phyloP scores from a whole-genome alignment of 441 rosid species.

The Mallotus japonicus region DNA sequence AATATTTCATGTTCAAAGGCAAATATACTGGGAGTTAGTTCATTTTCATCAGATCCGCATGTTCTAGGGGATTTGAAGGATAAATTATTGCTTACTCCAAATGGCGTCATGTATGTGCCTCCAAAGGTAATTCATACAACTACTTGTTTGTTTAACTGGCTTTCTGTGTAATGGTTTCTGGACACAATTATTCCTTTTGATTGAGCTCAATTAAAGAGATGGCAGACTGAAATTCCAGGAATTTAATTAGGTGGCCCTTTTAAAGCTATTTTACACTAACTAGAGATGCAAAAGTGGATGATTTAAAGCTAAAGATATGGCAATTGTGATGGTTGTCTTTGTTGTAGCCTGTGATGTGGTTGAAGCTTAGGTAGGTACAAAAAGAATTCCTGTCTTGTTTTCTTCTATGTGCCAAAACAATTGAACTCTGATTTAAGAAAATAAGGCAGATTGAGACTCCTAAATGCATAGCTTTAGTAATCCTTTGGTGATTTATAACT shows the following conservation, averaged over 20 bases:
- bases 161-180: background rate
- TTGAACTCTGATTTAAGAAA: background rate
- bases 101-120: constrained; percentile 78
- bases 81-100: constrained; percentile 70
- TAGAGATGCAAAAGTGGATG: background rate
- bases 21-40: constrained; percentile 76
- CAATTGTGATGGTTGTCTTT: background rate
- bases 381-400: background rate
- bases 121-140: constrained; percentile 53
- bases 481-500: background rate
- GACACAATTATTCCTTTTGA: background rate
- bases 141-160: background rate
- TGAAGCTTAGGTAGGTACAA: background rate
- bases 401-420: background rate
- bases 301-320: background rate
- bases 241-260: background rate
- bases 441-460: background rate
- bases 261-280: background rate
- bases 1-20: constrained; percentile 61
- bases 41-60: constrained; percentile 62
- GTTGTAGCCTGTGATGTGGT: background rate
- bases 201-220: constrained; percentile 3
- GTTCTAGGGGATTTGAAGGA: constrained; percentile 54
- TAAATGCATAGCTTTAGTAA: background rate
- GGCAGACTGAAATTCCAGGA: background rate